Base-by-base conservation (phyloP, 2,329 filamentous ascomycete genomes). In the Trichoderma atroviride region DNA sequence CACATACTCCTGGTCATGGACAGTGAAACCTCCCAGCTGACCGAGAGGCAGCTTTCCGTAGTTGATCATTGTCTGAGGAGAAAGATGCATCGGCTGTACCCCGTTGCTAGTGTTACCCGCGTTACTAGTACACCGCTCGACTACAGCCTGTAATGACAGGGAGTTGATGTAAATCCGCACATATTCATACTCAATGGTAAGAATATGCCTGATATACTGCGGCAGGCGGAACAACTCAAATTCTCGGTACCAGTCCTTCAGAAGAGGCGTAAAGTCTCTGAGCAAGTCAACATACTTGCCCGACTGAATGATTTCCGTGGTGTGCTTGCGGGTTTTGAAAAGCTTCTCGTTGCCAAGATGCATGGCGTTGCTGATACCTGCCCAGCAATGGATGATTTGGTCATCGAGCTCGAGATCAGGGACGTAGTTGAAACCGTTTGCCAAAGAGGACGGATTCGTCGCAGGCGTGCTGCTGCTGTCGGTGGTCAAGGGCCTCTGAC, bases 131-230 rank as follows among this genome's bases (percentile, higher is more conserved):
- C 93, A 97, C 70, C 94, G 89, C 80, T 97, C 95, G 6, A 98
- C 93, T 4, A 98, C 94, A 27, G 96, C 96, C 81, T 99, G 96
- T 2, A 99, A 83, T 2, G 94, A 94, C 2, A 99, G 85, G 0
- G 94, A 97, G 79, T 98, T 97, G 81, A 97, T 88, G 77, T 98
- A 98, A 62, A 97, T 92, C 75, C 95, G 89, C 31, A 95, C 93
- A 77, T 97, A 97, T 76, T 98, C 93, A 76, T 96, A 97, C 81
- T 99, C 96, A 73, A 98, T 97, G 9, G 89, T 91, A 35, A 99
- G 84, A 70, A 98, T 94, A 77, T 94, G 89, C 35, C 87, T 83
- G 73, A 89, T 90, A 72, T 86, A 91, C 27, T 83, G 86, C 2
- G 89, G 89, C 64, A 91, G 84, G 68, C 88, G 86, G 75, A 92